phyloP scores from a whole-genome alignment of 73 alveolate species.

The Tetrahymena malaccensis region DNA sequence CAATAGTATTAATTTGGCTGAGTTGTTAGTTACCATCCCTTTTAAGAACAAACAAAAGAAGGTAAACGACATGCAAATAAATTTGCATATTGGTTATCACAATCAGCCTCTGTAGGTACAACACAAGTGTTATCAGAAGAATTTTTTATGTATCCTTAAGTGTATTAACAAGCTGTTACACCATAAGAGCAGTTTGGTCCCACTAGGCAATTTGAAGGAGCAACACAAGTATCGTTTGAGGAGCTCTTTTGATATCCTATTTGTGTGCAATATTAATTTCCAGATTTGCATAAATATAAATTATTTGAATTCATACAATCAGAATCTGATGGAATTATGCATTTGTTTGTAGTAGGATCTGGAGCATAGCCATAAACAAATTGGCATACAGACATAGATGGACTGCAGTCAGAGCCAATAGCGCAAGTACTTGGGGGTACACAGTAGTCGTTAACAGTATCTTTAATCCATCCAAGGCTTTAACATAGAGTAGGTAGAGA shows the following conservation, averaged over 20 bases:
- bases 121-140: background rate
- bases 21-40: background rate
- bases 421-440: background rate
- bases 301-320: background rate
- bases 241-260: background rate
- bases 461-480: background rate
- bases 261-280: background rate
- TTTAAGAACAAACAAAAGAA: background rate
- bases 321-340: background rate
- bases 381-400: background rate
- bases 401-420: background rate
- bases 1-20: background rate
- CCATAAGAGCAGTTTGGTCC: background rate
- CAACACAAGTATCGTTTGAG: background rate
- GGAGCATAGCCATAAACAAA: background rate
- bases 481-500: background rate
- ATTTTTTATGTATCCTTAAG: background rate
- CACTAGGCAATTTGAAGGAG: background rate
- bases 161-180: background rate
- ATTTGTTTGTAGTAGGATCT: background rate
- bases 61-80: background rate
- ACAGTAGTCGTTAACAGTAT: background rate
- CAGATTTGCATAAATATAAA: background rate
- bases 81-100: background rate
- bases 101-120: background rate